These are phyloP conservation scores for Tulasnella sp. DNA, from an alignment of 768 basidiomycete genomes.

Conservation along the genomic window DNA sequence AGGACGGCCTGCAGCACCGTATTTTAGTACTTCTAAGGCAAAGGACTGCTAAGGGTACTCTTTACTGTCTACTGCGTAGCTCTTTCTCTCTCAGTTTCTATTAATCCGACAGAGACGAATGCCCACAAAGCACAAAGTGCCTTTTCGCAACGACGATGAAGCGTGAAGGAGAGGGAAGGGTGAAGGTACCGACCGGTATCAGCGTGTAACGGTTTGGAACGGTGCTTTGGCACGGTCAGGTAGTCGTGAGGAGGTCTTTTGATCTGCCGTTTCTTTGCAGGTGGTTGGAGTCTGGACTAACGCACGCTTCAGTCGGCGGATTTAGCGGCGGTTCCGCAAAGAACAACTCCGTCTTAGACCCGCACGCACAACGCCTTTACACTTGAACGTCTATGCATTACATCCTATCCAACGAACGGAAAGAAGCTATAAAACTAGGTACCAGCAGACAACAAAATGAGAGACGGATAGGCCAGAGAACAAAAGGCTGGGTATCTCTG, in stretches of 20 bases:
- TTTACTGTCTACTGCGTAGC: conserved; percentile 19
- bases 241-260: conserved; percentile 17
- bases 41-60: conserved; percentile 12
- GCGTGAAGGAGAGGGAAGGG: not conserved
- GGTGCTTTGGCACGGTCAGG: conserved; percentile 17
- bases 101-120: conserved; percentile 3
- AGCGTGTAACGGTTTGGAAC: conserved; percentile 14
- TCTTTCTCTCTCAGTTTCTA: conserved; percentile 3
- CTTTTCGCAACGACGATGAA: conserved; percentile 24
- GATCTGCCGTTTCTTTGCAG: conserved; percentile 26
- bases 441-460: not conserved
- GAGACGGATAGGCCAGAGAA: not conserved
- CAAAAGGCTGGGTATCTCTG: conserved; percentile 14
- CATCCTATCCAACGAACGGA: conserved; percentile 12
- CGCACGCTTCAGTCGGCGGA: conserved; percentile 21
- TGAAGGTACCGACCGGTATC: conserved; percentile 3
- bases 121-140: conserved; percentile 15
- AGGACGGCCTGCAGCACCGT: conserved; percentile 23
- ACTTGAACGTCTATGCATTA: conserved; percentile 4
- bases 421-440: conserved; percentile 17
- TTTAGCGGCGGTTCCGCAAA: conserved; percentile 7
- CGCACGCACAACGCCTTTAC: not conserved
- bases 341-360: not conserved
- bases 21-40: conserved; percentile 18
- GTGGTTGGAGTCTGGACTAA: conserved; percentile 33